These are phyloP conservation scores for Hypericum perforatum DNA, from an alignment of 345 rosid species.

Conservation along the genomic window DNA sequence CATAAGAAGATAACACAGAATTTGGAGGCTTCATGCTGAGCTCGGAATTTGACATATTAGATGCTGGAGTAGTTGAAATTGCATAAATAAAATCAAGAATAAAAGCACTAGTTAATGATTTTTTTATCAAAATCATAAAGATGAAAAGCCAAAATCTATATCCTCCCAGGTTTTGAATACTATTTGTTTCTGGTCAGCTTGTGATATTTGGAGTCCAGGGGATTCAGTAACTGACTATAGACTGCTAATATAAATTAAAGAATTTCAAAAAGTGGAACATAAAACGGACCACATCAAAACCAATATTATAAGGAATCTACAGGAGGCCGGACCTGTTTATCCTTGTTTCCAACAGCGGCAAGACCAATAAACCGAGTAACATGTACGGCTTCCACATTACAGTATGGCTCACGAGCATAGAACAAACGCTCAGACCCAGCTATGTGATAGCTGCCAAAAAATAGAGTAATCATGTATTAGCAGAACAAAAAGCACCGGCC, in stretches of 20 bases:
- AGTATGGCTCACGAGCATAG: constrained; percentile 84
- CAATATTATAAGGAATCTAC: constrained; percentile 2
- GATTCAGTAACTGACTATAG: too few species aligned
- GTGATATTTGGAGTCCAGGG: too few species aligned
- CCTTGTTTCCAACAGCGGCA: constrained; percentile 84
- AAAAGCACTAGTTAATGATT: neutral
- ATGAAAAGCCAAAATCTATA: too few species aligned
- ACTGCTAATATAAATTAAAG: too few species aligned
- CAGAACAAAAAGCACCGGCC: constrained; percentile 2
- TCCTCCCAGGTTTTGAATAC: too few species aligned
- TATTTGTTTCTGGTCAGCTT: too few species aligned
- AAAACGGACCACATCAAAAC: too few species aligned
- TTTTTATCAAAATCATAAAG: too few species aligned
- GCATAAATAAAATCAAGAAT: constrained; percentile 48
- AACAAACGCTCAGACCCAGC: constrained; percentile 74
- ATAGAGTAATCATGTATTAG: constrained; percentile 15
- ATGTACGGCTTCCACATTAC: constrained; percentile 54
- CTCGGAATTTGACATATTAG: constrained; percentile 67
- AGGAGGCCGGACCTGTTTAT: constrained; percentile 64
- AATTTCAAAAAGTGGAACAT: too few species aligned
- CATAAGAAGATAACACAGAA: constrained; percentile 60
- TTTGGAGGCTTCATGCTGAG: constrained; percentile 59
- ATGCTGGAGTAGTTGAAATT: constrained; percentile 68
- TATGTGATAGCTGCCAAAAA: constrained; percentile 64
- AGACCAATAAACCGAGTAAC: constrained; percentile 90